Conservation (phyloP, 2,329 filamentous ascomycete genomes). For the Cladophialophora psammophila region DNA sequence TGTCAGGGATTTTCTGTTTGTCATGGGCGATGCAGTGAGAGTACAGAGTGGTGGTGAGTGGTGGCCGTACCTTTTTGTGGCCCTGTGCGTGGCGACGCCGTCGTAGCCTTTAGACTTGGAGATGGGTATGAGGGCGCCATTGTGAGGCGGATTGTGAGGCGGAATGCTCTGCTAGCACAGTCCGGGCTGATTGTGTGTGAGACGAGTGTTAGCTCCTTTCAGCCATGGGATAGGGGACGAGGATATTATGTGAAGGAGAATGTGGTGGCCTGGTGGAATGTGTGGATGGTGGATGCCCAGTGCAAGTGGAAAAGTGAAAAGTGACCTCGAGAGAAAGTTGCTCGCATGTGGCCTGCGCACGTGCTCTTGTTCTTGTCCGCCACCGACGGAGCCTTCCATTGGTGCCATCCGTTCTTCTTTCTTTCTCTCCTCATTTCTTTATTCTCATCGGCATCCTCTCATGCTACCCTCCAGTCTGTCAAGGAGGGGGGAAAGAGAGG, state of each 20-base stretch:
- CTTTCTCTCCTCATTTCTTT: too few species aligned
- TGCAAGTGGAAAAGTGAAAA: background rate
- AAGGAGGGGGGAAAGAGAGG: background rate
- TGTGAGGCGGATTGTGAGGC: constrained; percentile 14
- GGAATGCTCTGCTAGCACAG: background rate
- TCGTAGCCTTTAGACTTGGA: constrained; percentile 13
- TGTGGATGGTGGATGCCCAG: background rate
- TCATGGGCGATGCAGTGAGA: constrained; percentile 6
- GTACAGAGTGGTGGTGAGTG: background rate
- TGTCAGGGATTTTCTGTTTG: constrained; percentile 13
- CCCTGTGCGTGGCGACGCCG: constrained; percentile 26
- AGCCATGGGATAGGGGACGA: constrained; percentile 3
- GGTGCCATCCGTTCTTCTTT: too few species aligned
- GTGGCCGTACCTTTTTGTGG: constrained; percentile 35
- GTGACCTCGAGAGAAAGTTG: background rate
- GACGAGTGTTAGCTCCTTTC: background rate
- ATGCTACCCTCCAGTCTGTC: background rate
- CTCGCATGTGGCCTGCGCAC: background rate
- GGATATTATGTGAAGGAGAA: background rate
- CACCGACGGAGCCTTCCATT: background rate
- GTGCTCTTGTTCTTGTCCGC: background rate
- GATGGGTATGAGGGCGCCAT: constrained; percentile 33
- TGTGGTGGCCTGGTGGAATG: background rate
- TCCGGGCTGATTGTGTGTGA: background rate
- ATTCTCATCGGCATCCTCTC: too few species aligned